Base-by-base conservation (phyloP, 495 filamentous ascomycete genomes). In the Melanomma pulvis-pyrius region DNA sequence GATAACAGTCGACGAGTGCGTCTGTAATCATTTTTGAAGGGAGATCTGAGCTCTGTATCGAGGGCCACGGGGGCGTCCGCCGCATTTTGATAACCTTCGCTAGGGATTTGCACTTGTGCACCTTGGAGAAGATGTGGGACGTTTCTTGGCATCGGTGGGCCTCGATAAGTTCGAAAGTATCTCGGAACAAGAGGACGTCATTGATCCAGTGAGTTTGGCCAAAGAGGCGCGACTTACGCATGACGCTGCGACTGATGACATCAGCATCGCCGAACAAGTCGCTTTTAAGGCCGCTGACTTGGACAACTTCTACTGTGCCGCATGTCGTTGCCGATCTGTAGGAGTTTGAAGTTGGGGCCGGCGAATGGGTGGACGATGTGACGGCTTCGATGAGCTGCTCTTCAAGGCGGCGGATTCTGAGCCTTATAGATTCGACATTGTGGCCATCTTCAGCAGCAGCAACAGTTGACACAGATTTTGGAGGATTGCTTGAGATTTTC, bases 161-260 rank as follows among this genome's bases (percentile, higher is more conserved):
- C 25, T 83, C 75, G 8, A 81, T 60, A 1, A 74, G 63, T 29
- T 76, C 72, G 24, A 82, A 51, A 1, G 84, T 58, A 24, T 79
- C 78, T 32, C 68, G 72, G 39, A 80, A 75, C 79, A 83, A 70
- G 48, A 22, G n/a, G 25, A 44, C 22, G 9, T 48, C 11, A 21
- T 52, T 81, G 62, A 83, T 80, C 84, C 82, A 83, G 67, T 84
- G 83, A 55, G 81, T 86, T 55, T 82, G 83, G 0, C 84, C 85
- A 68, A 85, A 83, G 3, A 82, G 47, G 0, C 84, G 78, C 0
- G 75, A 77, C 72, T 86, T 86, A 63, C 85, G 82, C n/a, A 76
- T 75, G 34, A 85, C 75, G 25, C 76, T 75, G 2, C 76, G 75
- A 24, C 61, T 69, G 1, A 82, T 76, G 0, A 70, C 58, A 15